Evolutionary conservation across 495 filamentous ascomycete species (phyloP), one percentile per base, ranked within the genome.

Genomic region (Hyaloscypha finlandica): DNA sequence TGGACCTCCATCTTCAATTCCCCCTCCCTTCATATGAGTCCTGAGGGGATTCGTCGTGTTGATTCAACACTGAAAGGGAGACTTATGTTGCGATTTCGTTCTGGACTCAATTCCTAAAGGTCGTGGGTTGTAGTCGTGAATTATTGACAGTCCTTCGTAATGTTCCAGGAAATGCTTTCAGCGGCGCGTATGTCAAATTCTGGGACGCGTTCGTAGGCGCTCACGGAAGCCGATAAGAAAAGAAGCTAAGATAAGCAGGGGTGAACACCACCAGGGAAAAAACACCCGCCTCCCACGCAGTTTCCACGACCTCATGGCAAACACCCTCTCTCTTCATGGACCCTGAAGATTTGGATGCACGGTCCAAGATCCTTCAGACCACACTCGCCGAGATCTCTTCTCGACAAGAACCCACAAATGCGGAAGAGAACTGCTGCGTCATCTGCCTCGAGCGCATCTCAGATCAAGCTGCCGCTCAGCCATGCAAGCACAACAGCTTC

Each of bases 401-500:
- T 52, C 74, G 62, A 29, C 54, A 63, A 39, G 57, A 61, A 42
- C 42, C 69, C 51, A 51, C 64, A 39, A 64, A 58, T 64, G 77
- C 54, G 55, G 73, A 77, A 61, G 66, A 70, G n/a, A 64, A 73
- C 71, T 81, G 79, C 73, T 91, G 88, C 75, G 86, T 89, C 61
- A 88, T 91, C 73, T 97, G 93, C 75, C 85, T 96, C 58, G 89
- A 93, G 65, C 73, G 77, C 55, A 81, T 96, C 76, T 86, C 88
- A 6, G 91, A 94, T 70, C 78, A 86, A 45, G 90, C 89, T 64
- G 77, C 88, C 20, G 86, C 90, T 5, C 78, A 84, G 45, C 92
- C 92, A 20, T 97, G 93, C 83, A 81, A 83, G 22, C 93, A 97
- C 81, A 76, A 83, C 56, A 88, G 86, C 71, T 96, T 95, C 75